Percentiles rank a stretch among this genome's conserved stretches.
phyloP scores from a whole-genome alignment of 495 filamentous ascomycete species.

The Aspergillus indologenus region DNA sequence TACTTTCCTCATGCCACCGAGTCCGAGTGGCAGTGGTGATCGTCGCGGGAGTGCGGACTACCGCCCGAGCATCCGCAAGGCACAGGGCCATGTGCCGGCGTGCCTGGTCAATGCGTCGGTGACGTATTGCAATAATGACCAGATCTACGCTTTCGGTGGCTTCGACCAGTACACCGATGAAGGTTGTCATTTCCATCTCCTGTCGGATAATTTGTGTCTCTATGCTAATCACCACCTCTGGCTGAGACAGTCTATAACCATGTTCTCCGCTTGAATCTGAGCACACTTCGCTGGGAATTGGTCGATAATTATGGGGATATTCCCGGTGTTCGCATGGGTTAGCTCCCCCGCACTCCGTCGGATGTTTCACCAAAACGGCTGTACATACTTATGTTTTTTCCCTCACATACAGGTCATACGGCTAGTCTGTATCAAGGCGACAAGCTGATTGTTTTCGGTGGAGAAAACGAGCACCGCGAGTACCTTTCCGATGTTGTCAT shows the following conservation, averaged over 20 bases:
- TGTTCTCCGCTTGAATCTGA: constrained; percentile 81
- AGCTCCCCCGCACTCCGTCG: constrained; percentile 21
- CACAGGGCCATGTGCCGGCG: constrained; percentile 82
- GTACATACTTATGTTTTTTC: constrained; percentile 5
- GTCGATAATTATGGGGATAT: constrained; percentile 99
- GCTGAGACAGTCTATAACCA: constrained; percentile 81
- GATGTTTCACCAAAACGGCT: neutral
- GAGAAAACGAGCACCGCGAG: constrained; percentile 94
- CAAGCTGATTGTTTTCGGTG: constrained; percentile 92
- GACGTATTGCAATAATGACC: constrained; percentile 91
- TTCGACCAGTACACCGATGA: constrained; percentile 99
- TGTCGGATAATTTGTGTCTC: constrained; percentile 6
- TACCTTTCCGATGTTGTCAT: constrained; percentile 95
- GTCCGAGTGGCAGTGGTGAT: constrained; percentile 54
- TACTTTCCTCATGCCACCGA: constrained; percentile 82
- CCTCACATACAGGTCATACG: constrained; percentile 70
- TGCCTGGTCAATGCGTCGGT: constrained; percentile 97
- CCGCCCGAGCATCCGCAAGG: constrained; percentile 74
- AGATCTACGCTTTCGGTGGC: constrained; percentile 98
- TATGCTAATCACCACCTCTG: constrained; percentile 7
- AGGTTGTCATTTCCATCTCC: constrained; percentile 40
- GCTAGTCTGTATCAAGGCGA: constrained; percentile 92
- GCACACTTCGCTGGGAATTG: constrained; percentile 84
- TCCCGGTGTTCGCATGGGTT: constrained; percentile 96
- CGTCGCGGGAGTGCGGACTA: constrained; percentile 64